Conservation (phyloP, 352 stramenopile genomes). For the Halophytophthora polymorphica region DNA sequence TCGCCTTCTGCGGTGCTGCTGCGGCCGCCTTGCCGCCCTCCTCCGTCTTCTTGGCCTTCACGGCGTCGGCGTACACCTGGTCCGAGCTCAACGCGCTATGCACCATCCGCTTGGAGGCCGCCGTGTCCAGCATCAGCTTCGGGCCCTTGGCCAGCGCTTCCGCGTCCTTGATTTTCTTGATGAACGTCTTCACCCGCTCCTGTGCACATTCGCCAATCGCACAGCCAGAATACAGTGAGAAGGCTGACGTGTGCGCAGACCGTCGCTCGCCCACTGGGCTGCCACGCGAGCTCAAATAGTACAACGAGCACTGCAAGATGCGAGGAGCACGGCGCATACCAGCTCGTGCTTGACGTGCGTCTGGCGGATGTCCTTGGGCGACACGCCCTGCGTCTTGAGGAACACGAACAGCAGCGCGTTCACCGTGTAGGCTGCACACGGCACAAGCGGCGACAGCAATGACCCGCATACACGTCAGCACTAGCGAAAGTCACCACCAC, state of each 20-base stretch:
- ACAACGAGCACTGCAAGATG: background rate
- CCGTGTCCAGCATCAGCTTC: conserved; percentile 73
- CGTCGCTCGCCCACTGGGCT: too few species aligned
- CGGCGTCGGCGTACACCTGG: conserved; percentile 76
- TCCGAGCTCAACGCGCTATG: conserved; percentile 83
- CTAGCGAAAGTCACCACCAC: conserved; percentile 2
- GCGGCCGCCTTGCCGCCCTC: conserved; percentile 10
- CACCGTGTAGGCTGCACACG: conserved; percentile 71
- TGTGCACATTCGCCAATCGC: conserved; percentile 13
- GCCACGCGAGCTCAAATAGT: background rate
- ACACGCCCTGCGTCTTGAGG: conserved; percentile 84
- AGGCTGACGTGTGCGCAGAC: too few species aligned
- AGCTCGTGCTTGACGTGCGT: conserved; percentile 90
- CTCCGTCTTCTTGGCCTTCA: conserved; percentile 49
- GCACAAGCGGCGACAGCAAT: background rate
- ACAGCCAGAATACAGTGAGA: background rate
- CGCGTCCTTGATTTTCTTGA: conserved; percentile 89
- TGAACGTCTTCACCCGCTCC: conserved; percentile 85
- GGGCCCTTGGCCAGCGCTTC: conserved; percentile 78
- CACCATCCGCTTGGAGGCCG: conserved; percentile 78
- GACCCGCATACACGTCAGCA: background rate
- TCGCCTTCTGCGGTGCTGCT: conserved; percentile 19
- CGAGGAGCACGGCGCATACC: conserved; percentile 16
- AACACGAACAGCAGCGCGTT: conserved; percentile 87
- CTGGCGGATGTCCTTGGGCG: conserved; percentile 84